Percentiles rank a stretch among this genome's conserved stretches.
These are phyloP conservation scores for Groenewaldozyma tartarivorans DNA, from an alignment of 805 yeast genomes.

Conservation along the genomic window DNA sequence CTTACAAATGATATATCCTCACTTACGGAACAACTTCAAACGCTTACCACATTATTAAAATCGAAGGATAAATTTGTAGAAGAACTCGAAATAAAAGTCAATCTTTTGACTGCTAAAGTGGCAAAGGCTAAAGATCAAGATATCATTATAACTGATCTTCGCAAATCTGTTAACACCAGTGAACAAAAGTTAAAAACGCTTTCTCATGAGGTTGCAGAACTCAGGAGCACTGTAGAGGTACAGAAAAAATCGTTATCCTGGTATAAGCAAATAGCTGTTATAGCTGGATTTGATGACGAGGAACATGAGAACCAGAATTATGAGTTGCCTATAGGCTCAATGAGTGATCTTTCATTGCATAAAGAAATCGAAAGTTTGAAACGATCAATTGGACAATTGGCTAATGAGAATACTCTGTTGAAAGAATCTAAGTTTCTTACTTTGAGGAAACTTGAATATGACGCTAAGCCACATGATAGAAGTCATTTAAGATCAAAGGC, in stretches of 20 bases:
- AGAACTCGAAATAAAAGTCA: slow-evolving; percentile 19
- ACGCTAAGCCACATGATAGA: neutral
- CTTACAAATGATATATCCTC: slow-evolving; percentile 11
- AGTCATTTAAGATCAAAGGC: neutral
- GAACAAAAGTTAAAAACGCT: slow-evolving; percentile 8
- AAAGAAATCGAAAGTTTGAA: slow-evolving; percentile 10
- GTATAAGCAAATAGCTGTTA: slow-evolving; percentile 7
- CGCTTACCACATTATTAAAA: slow-evolving; percentile 13
- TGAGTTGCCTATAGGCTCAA: neutral
- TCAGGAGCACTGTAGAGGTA: slow-evolving; percentile 5
- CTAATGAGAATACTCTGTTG: neutral
- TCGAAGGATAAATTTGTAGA: slow-evolving; percentile 18
- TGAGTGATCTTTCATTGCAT: slow-evolving; percentile 7
- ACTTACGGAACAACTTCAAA: slow-evolving; percentile 14
- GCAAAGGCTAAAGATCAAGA: slow-evolving; percentile 17
- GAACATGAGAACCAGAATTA: slow-evolving; percentile 1
- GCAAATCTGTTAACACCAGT: slow-evolving; percentile 7
- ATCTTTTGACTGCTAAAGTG: slow-evolving; percentile 15
- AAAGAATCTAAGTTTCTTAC: neutral
- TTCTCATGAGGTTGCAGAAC: slow-evolving; percentile 7
- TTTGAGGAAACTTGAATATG: neutral
- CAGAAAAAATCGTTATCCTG: slow-evolving; percentile 11
- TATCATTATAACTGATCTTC: slow-evolving; percentile 12
- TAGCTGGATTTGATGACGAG: slow-evolving; percentile 8
- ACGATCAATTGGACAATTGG: slow-evolving; percentile 6